Evolutionary conservation across 2,329 filamentous ascomycete species (phyloP).

Genomic region (Gaeumannomyces sp.): DNA sequence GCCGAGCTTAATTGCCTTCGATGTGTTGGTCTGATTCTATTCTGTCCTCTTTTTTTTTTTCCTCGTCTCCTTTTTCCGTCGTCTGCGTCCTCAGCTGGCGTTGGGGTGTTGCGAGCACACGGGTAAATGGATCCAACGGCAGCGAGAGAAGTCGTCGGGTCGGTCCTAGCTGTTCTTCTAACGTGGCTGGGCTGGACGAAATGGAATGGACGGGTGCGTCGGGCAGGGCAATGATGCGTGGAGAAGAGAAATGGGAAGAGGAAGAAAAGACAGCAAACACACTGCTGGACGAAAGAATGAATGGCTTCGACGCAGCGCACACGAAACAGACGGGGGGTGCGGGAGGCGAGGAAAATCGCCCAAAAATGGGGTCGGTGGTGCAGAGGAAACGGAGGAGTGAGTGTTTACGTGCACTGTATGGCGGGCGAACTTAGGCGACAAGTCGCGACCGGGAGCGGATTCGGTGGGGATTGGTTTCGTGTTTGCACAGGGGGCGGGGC

Average conservation of each 20-base stretch:
- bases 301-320: neutral
- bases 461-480: neutral
- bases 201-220: neutral
- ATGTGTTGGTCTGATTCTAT: neutral
- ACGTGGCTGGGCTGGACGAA: neutral
- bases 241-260: neutral
- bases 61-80: no score
- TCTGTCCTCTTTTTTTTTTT: neutral
- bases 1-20: neutral
- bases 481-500: neutral
- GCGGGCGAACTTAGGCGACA: neutral
- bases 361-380: neutral
- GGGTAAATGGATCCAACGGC: neutral
- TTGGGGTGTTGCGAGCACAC: no score
- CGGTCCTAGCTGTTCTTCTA: neutral
- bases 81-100: neutral
- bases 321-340: neutral
- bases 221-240: neutral
- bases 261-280: neutral
- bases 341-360: neutral
- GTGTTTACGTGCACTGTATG: neutral
- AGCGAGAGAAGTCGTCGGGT: neutral
- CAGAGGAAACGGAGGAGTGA: neutral
- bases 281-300: neutral
- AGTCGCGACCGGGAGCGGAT: neutral